Evolutionary conservation across 345 rosid genomes (phyloP), one percentile per base, ranked within the genome.

Genomic region (Noccaea bulbosa): DNA sequence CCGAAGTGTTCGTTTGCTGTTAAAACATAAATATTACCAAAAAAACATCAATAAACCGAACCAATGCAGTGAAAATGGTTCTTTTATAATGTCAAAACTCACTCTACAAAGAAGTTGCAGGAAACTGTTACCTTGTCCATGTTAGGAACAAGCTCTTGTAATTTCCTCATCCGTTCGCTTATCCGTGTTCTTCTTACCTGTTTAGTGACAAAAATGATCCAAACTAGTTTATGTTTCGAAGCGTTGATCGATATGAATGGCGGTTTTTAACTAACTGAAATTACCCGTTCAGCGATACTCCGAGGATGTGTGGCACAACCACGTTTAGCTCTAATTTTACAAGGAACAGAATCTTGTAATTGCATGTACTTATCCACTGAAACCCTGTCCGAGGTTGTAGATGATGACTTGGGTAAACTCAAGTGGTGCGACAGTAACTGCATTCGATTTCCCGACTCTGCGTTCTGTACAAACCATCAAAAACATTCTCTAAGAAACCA

Each of bases 291-390:
- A 10, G 99, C 99, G 11, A 94, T 89, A 79, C 99, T 94, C 76
- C 99, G 86, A 79, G 99, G 99, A 82, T 94, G 99, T 70, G 99
- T 94, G 33, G 99, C 99, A 32, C 93, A 91, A n/a, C 99, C 99
- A 15, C 99, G 92, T 82, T 94, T 94, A 16, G 99, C 99, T 79
- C 99, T 78, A 46, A 86, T 79, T 74, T 91, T 94, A 80, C 96
- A 94, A 50, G 99, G 99, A 71, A 89, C 95, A 11, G 98, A 84
- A 70, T 89, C 99, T 80, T 88, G 99, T 20, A 85, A 80, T 34
- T 82, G 88, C 53, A 87, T 78, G 61, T 80, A 83, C 72, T 85
- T 93, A 62, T 91, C 98, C 73, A 83, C 57, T 16, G 91, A 70
- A 77, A 38, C 81, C 88, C 85, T 81, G 70, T 87, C 95, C 0